Base-by-base conservation (phyloP, 352 stramenopile genomes). In the Globisporangium paroecandrum region DNA sequence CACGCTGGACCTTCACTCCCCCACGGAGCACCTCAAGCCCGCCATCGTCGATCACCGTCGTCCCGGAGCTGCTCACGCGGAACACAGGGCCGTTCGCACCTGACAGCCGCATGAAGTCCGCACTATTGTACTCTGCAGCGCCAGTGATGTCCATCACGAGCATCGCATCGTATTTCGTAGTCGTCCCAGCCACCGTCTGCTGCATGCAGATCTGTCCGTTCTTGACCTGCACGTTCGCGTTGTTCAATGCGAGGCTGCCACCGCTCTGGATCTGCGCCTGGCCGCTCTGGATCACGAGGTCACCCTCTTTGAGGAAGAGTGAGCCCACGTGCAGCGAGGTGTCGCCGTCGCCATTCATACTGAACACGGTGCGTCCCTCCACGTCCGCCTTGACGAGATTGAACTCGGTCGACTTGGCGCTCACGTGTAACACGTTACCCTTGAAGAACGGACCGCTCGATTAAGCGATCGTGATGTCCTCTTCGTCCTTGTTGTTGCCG, bases 371-470 rank as follows among this genome's bases (percentile, higher is more conserved):
- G 66, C 65, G 64, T 1, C 77, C 75, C 10, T 58, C 71, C 0
- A 83, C 77, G 13, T 92, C 80, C 6, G 77, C 83, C 34, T 90
- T 87, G 57, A 92, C 79, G 29, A 94, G 64, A 46, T 94, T 82
- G 62, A 94, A 94, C 29, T 86, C 77, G 15, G 72, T 68, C 20
- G 79, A 87, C 10, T 77, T 64, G 6, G 83, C 82, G 8, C 74
- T 81, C 43, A 94, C 68, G 41, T 76, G 81, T 0, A 94, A 64
- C 22, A 89, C 71, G 36, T 91, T 90, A 38, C 86, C 86, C 25
- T 85, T 78, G 64, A 91, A 91, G 58, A 90, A 90, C 13, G 83
- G 80, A 3, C 83, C 85, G 0, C 27, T 65, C 4, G 82, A 81
- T 13, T 80, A 71, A 9, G 76, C 82, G 0, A 79, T 68, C 8